phyloP scores from a whole-genome alignment of 805 yeast genomes.

The Ogataea nonfermentans region DNA sequence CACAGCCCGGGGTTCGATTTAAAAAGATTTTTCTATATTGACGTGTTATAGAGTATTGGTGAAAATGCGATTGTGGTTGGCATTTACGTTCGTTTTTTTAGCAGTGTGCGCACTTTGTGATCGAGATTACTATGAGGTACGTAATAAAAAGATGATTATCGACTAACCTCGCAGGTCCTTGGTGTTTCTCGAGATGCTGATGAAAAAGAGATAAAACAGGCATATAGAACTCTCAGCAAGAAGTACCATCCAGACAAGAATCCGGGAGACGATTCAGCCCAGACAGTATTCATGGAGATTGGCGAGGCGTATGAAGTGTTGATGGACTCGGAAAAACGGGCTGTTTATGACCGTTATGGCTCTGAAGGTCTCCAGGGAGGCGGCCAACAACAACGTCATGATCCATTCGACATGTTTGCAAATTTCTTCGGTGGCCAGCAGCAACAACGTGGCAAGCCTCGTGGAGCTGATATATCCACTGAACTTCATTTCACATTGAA shows the following conservation, averaged over 20 bases:
- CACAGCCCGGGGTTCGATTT: conserved; percentile 10
- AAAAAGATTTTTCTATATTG: conserved; percentile 9
- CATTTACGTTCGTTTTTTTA: conserved; percentile 1
- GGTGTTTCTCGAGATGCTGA: conserved; percentile 69
- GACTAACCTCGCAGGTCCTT: conserved; percentile 41
- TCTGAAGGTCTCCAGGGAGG: conserved; percentile 67
- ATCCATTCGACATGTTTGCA: conserved; percentile 57
- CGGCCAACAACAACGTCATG: conserved; percentile 37
- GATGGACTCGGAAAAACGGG: conserved; percentile 65
- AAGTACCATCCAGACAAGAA: conserved; percentile 96
- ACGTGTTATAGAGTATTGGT: conserved; percentile 12
- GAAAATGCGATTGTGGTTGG: conserved; percentile 6
- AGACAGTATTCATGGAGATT: conserved; percentile 80
- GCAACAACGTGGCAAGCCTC: conserved; percentile 41
- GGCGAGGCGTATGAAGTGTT: conserved; percentile 93
- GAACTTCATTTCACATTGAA: conserved; percentile 53
- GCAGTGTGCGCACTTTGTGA: conserved; percentile 31
- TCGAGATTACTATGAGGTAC: conserved; percentile 39
- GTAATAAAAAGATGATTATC: background rate
- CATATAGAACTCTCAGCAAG: conserved; percentile 77
- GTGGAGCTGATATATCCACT: conserved; percentile 60
- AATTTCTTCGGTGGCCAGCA: conserved; percentile 50
- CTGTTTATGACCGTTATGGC: conserved; percentile 73
- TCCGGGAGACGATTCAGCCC: conserved; percentile 77
- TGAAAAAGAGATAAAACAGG: conserved; percentile 80